These are phyloP conservation scores for Cubamyces sp. DNA, from an alignment of 768 basidiomycete species.

Conservation along the genomic window DNA sequence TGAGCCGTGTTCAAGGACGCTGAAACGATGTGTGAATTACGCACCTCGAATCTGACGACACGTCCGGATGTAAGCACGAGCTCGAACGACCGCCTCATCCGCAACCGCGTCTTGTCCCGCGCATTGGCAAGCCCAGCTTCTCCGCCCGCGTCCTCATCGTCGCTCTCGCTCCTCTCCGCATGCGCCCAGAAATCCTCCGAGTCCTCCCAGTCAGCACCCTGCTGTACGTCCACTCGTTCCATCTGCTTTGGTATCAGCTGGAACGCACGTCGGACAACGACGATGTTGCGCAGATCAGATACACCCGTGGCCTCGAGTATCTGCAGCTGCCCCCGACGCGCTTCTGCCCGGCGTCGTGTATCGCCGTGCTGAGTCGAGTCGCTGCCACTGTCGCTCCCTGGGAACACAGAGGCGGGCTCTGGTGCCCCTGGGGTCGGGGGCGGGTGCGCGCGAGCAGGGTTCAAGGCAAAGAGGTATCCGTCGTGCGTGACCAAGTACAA, in stretches of 20 bases:
- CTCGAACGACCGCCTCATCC: slow-evolving; percentile 76
- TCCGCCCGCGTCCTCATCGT: slow-evolving; percentile 70
- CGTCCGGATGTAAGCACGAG: slow-evolving; percentile 69
- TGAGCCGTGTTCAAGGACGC: not conserved
- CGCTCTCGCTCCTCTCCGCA: slow-evolving; percentile 47
- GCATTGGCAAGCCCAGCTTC: slow-evolving; percentile 49
- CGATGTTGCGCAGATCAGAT: slow-evolving; percentile 72
- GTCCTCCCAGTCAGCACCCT: slow-evolving; percentile 31
- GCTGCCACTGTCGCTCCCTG: slow-evolving; percentile 25
- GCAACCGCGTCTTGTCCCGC: slow-evolving; percentile 49
- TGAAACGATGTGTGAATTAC: slow-evolving; percentile 17
- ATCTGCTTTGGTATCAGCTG: slow-evolving; percentile 43
- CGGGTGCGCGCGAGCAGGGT: slow-evolving; percentile 57
- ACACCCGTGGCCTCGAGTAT: slow-evolving; percentile 68
- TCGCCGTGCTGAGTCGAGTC: slow-evolving; percentile 32
- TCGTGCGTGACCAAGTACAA: slow-evolving; percentile 75
- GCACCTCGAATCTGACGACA: slow-evolving; percentile 79
- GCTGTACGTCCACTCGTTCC: slow-evolving; percentile 17
- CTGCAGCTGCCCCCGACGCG: slow-evolving; percentile 64
- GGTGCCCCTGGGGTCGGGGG: slow-evolving; percentile 68
- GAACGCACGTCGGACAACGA: slow-evolving; percentile 65
- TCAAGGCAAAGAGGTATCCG: slow-evolving; percentile 69
- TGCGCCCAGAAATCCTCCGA: slow-evolving; percentile 41
- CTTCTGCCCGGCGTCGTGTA: slow-evolving; percentile 54
- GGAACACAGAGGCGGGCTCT: slow-evolving; percentile 30